Conservation (phyloP, 257 asterid genomes). For the Euphrasia confusa region DNA sequence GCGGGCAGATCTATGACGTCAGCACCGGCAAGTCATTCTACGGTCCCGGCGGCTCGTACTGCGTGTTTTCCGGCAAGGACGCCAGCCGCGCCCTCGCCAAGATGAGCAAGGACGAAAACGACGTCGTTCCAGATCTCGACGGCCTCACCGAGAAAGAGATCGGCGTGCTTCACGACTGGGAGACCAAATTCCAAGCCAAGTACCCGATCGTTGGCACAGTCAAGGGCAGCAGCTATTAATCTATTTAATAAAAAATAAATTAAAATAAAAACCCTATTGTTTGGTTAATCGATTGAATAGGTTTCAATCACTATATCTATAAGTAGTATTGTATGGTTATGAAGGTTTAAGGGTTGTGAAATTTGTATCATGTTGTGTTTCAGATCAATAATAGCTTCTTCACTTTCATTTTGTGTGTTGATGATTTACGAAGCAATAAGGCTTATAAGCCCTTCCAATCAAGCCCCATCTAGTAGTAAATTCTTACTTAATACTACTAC, state of each 20-base stretch:
- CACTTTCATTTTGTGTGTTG: too few relatives aligned
- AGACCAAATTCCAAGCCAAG: conserved; percentile 88
- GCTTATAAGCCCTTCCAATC: too few relatives aligned
- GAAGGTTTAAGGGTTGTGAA: too few relatives aligned
- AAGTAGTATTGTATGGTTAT: too few relatives aligned
- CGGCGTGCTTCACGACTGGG: conserved; percentile 88
- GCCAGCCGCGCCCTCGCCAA: conserved; percentile 96
- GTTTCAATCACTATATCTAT: too few relatives aligned
- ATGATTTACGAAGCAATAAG: too few relatives aligned
- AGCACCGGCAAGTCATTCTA: conserved; percentile 75
- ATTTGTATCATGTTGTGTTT: too few relatives aligned
- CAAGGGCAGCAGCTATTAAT: conserved; percentile 9
- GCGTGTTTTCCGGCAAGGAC: conserved; percentile 86
- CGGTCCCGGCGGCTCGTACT: conserved; percentile 82
- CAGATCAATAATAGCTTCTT: too few relatives aligned
- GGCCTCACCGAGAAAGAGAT: conserved; percentile 90
- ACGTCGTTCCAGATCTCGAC: conserved; percentile 49
- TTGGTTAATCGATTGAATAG: too few relatives aligned
- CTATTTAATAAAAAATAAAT: not conserved
- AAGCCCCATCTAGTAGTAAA: too few relatives aligned
- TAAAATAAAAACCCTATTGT: too few relatives aligned
- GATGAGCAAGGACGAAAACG: conserved; percentile 84
- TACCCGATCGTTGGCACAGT: conserved; percentile 76
- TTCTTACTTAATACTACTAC: too few relatives aligned
- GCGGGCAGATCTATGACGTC: conserved; percentile 74